These are phyloP conservation scores for Remersonia thermophila DNA, from an alignment of 2,329 filamentous ascomycete genomes.

Conservation along the genomic window DNA sequence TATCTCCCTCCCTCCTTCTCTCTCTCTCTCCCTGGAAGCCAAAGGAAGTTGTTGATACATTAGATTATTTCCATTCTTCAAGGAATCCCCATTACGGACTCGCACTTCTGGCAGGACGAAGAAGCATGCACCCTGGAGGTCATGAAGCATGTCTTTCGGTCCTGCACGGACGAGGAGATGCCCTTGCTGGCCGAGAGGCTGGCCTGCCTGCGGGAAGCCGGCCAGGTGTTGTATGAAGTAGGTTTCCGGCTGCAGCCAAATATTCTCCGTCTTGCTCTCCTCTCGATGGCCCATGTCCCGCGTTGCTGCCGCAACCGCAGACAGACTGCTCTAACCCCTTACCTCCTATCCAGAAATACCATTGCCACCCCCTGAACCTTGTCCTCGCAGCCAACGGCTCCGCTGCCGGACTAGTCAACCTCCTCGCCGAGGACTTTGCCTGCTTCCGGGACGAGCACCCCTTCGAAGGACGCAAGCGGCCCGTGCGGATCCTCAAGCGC, in stretches of 20 bases:
- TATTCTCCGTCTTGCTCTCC: background rate
- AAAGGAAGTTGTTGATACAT: constrained; percentile 1
- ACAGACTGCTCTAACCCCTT: constrained; percentile 3
- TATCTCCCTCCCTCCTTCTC: too few species aligned
- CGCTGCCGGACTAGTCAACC: constrained; percentile 73
- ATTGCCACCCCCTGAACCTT: constrained; percentile 60
- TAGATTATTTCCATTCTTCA: constrained; percentile 1
- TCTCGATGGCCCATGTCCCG: background rate
- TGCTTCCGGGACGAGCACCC: constrained; percentile 74
- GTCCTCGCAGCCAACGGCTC: constrained; percentile 65
- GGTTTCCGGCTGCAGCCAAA: constrained; percentile 10
- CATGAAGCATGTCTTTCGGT: constrained; percentile 69
- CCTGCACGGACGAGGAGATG: constrained; percentile 74
- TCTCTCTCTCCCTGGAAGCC: background rate
- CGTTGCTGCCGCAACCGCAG: background rate
- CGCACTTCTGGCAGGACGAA: constrained; percentile 73
- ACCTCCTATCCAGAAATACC: constrained; percentile 50
- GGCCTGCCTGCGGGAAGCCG: constrained; percentile 69
- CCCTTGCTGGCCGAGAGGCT: constrained; percentile 71
- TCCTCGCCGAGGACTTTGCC: constrained; percentile 67
- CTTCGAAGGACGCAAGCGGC: constrained; percentile 58
- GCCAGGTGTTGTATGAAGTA: constrained; percentile 66
- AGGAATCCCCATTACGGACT: constrained; percentile 81
- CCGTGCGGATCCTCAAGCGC: constrained; percentile 77
- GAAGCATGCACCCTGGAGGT: constrained; percentile 63